These are phyloP conservation scores for Picea glauca DNA, from an alignment of 75 land plant genomes.

Conservation along the genomic window DNA sequence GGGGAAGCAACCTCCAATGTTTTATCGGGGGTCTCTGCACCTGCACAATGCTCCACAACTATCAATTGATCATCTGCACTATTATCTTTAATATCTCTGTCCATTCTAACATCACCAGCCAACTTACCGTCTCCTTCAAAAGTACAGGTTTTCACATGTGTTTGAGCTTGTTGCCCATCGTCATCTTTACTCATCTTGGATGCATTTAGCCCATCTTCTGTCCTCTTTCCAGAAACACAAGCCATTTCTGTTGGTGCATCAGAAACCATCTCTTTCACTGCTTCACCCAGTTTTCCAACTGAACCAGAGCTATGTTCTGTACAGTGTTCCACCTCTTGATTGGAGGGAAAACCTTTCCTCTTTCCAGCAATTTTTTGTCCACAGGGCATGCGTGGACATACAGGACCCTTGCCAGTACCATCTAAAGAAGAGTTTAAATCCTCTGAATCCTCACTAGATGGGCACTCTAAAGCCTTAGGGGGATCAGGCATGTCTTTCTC, in stretches of 20 bases:
- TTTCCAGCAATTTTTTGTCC: not conserved
- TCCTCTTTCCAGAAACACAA: not conserved
- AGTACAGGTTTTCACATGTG: not conserved
- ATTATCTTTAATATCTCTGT: not conserved
- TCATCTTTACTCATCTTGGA: not conserved
- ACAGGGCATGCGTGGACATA: not conserved
- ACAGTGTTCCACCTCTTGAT: not conserved
- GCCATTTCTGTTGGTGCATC: not conserved
- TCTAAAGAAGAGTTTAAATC: not conserved
- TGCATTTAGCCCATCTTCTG: slow-evolving; percentile 2
- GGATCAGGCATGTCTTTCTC: not conserved
- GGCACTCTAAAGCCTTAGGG: not conserved
- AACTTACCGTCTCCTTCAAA: not conserved
- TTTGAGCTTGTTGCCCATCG: slow-evolving; percentile 1
- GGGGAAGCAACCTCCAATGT: not conserved
- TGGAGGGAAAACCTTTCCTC: not conserved
- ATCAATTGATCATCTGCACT: slow-evolving; percentile 10
- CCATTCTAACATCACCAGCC: not conserved
- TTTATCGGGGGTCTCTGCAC: not conserved
- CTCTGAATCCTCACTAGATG: not conserved
- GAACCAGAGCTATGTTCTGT: not conserved
- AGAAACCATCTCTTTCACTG: not conserved
- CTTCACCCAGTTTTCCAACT: not conserved
- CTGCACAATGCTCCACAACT: not conserved
- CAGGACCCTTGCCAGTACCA: not conserved